Evolutionary conservation across 768 basidiomycete genomes (phyloP).

Genomic region (Boletus reticuloceps): DNA sequence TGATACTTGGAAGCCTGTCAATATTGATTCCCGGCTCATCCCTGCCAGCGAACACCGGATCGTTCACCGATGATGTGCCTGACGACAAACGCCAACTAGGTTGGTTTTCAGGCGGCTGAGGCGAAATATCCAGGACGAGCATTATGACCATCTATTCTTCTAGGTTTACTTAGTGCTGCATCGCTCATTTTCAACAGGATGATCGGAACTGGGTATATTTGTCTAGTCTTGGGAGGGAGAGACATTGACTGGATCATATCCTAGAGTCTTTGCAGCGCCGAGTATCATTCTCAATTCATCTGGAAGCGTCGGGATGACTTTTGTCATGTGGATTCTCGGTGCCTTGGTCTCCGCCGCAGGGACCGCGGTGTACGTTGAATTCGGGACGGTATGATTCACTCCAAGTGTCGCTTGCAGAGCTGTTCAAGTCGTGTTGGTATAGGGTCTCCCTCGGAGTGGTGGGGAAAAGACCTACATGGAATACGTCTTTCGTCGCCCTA

Average conservation of each 20-base stretch:
- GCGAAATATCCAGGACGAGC: background rate
- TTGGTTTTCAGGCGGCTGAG: constrained; percentile 20
- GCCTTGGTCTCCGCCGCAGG: constrained; percentile 63
- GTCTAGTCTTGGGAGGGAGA: background rate
- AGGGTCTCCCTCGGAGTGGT: constrained; percentile 70
- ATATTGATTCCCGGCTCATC: background rate
- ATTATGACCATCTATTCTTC: background rate
- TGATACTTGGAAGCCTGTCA: background rate
- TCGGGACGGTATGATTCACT: constrained; percentile 55
- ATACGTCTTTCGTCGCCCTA: constrained; percentile 58
- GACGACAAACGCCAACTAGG: constrained; percentile 49
- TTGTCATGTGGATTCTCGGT: constrained; percentile 71
- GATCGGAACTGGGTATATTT: constrained; percentile 64
- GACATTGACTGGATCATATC: constrained; percentile 2
- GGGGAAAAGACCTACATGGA: constrained; percentile 79
- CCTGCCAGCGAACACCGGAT: background rate
- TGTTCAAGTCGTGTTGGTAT: background rate
- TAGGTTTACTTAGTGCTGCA: constrained; percentile 45
- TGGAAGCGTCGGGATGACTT: constrained; percentile 67
- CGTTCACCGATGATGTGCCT: constrained; percentile 45
- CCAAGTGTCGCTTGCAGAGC: background rate
- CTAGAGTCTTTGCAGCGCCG: constrained; percentile 69
- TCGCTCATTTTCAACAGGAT: constrained; percentile 74
- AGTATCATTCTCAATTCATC: constrained; percentile 64
- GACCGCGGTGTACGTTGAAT: constrained; percentile 70